phyloP scores from a whole-genome alignment of 345 rosid species.

The Camelina hispida region DNA sequence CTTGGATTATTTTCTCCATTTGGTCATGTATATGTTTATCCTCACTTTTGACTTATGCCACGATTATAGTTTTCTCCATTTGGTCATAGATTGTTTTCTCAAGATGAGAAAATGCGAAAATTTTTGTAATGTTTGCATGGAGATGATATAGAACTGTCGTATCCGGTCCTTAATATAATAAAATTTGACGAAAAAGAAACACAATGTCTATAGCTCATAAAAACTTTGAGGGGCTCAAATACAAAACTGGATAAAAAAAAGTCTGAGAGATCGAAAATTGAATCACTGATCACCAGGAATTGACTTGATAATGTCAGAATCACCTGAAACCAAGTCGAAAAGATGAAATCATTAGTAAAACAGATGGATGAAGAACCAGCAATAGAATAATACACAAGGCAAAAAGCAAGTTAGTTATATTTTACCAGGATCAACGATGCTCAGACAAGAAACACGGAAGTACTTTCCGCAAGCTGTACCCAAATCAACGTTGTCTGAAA shows the following conservation, averaged over 20 bases:
- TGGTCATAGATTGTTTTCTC: not conserved
- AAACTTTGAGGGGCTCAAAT: slow-evolving; percentile 14
- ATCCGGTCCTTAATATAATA: not conserved
- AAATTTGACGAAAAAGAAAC: not conserved
- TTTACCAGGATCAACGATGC: slow-evolving; percentile 68
- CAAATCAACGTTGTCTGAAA: slow-evolving; percentile 69
- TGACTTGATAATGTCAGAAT: slow-evolving; percentile 78
- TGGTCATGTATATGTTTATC: not conserved
- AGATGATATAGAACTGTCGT: not conserved
- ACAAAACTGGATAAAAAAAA: not conserved
- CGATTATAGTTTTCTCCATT: not conserved
- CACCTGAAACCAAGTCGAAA: slow-evolving; percentile 49
- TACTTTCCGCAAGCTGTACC: slow-evolving; percentile 83
- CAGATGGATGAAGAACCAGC: not conserved
- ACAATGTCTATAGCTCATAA: slow-evolving; percentile 10
- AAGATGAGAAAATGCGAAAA: not conserved
- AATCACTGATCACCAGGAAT: slow-evolving; percentile 66
- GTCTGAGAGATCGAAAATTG: not conserved
- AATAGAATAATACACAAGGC: not conserved
- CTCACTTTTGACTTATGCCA: no score
- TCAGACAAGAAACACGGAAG: slow-evolving; percentile 75
- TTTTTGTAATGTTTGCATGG: not conserved
- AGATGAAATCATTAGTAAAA: not conserved
- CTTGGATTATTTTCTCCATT: not conserved
- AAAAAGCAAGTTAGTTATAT: not conserved